Evolutionary conservation across 164 flowering plant genomes (phyloP).

Genomic region (Stephania japonica): DNA sequence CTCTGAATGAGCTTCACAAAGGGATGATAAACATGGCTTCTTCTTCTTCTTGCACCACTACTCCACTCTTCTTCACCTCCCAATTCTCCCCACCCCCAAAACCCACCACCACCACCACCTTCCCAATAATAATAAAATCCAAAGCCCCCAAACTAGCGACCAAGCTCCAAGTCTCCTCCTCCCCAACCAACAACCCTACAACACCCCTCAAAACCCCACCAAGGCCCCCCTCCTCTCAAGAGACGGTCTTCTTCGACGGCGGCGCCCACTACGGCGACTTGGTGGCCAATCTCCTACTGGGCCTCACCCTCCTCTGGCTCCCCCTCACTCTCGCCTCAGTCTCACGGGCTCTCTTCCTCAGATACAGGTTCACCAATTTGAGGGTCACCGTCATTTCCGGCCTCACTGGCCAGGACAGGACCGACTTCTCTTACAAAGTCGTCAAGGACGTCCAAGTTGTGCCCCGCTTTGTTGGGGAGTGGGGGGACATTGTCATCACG

Average conservation of each 20-base stretch:
- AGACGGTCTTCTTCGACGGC: conserved; percentile 80
- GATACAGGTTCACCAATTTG: conserved; percentile 88
- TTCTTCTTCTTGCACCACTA: no score
- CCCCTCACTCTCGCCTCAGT: conserved; percentile 87
- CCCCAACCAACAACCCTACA: conserved; percentile 46
- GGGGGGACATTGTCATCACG: conserved; percentile 93
- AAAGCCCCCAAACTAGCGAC: conserved; percentile 30
- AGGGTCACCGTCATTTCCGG: conserved; percentile 94
- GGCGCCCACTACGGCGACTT: conserved; percentile 97
- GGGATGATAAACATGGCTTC: no score
- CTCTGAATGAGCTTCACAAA: no score
- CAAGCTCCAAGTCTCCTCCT: conserved; percentile 53
- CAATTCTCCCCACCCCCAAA: conserved; percentile 18
- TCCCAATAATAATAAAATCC: conserved; percentile 17
- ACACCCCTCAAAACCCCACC: conserved; percentile 23
- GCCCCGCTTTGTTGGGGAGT: conserved; percentile 89
- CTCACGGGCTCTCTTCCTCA: conserved; percentile 64
- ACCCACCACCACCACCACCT: conserved; percentile 19
- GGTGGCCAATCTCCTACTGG: conserved; percentile 70
- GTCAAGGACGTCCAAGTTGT: conserved; percentile 91
- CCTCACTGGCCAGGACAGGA: conserved; percentile 80
- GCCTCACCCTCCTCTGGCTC: conserved; percentile 89
- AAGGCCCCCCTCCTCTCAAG: conserved; percentile 30
- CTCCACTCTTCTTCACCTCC: conserved; percentile 24
- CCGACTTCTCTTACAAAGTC: conserved; percentile 75